Percentiles rank a stretch among this genome's conserved stretches.
Conservation (phyloP, 176 grass and related monocot genomes). For the bread wheat (Triticum aestivum) region IWGSC_CS_RefSeq_v2.1 NC_057801.1:850966320-850966819, state of each 20-base stretch:
- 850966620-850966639: slow-evolving; percentile 48
- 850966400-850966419: slow-evolving; percentile 74
- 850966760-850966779: neutral
- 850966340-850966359: neutral
- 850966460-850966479: slow-evolving; percentile 55
- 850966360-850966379: slow-evolving; percentile 30
- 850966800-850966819: slow-evolving; percentile 86
- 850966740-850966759: neutral
- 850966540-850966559: neutral
- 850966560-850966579: slow-evolving; percentile 14
- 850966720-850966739: neutral
- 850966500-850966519: neutral
- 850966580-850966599: slow-evolving; percentile 57
- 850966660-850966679: neutral
- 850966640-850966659: neutral
- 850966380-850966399: slow-evolving; percentile 97
- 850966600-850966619: slow-evolving; percentile 65
- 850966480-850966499: neutral
- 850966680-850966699: neutral
- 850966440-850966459: slow-evolving; percentile 54
- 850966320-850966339: neutral
- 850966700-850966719: slow-evolving; percentile 3
- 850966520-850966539: neutral
- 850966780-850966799: slow-evolving; percentile 8
- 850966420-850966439: slow-evolving; percentile 53